Evolutionary conservation across 106 monocot genomes (phyloP), one percentile per base, ranked within the genome.

Genomic region (Phalaenopsis aphrodite): DNA sequence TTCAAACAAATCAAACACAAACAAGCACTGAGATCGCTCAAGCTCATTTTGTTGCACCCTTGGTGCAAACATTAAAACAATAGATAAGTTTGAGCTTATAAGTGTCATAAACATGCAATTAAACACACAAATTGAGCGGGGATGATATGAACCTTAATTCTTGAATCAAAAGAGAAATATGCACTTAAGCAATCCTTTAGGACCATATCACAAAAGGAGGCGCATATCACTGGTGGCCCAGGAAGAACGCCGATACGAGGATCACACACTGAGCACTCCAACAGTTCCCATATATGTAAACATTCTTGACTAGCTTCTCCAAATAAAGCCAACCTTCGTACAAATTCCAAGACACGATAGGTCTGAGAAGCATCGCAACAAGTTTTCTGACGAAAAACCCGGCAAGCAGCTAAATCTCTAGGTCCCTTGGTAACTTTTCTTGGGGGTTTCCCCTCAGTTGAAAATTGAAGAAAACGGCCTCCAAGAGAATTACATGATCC

Each of bases 181-280:
- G 98, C 92, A 81, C 76, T 74, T 30, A 42, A 84, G 38, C 94
- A 99, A 78, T 92, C 92, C 41, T 89, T 42, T 15, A 92, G 84
- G 78, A 99, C 81, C 82, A 68, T 94, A 78, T 93, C 88, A 71
- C 98, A 99, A 69, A 99, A 84, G 21, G 92, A 92, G 61, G 84
- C 76, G 41, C 98, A 99, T 42, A 99, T 88, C 15, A 84, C 23
- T 64, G 94, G 98, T 39, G 85, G 97, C 5, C 97, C 94, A 64
- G 86, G 81, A 56, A 68, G 87, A 82, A 89, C 84, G 65, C 98
- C 94, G 68, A 94, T 85, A 74, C 64, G 84, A 57, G 92, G 94
- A 83, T 94, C 88, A 80, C 98, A 98, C 75, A 98, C 89, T 17
- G 94, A 98, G 84, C 94, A 99, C 79, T 99, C 98, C 42, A 99